Evolutionary conservation across 768 basidiomycete species (phyloP), one percentile per base, ranked within the genome.

Genomic region (Kwoniella pini): DNA sequence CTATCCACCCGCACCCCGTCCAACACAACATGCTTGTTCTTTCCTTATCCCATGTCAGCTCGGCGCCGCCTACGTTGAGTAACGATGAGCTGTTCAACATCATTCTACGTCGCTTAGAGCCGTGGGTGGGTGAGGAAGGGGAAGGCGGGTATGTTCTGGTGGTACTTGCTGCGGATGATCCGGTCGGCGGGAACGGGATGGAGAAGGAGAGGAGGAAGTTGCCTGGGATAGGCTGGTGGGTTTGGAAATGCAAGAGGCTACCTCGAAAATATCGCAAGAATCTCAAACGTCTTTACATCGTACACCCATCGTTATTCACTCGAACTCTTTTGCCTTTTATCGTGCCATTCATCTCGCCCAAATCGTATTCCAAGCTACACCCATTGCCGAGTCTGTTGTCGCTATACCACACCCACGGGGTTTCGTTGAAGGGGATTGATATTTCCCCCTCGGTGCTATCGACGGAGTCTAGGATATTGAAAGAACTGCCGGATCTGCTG

Each of bases 251-350:
- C 50, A 62, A 60, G 43, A 38, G 63, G 40, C 62, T 69, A 38
- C 67, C 61, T n/a, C 36, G 57, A 26, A 70, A 64, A 36, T 36
- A 36, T 36, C 33, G 33, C 33, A 36, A 36, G 33, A 36, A 36
- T 36, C 33, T 36, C 33, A 36, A 36, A 36, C 33, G 33, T 15
- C 33, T 36, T 68, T 74, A 74, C 49, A 69, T 74, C 46, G 65
- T 74, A 2, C 70, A 68, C 42, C 70, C 72, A 0, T 69, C 72
- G 15, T 33, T 60, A 1, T 69, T 71, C 57, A 74, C 72, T 1
- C 42, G 59, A 30, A 66, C 66, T 6, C 46, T 71, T 7, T 39
- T 71, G 2, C 58, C 67, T 1, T 43, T 71, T 42, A 36, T 74
- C 26, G 42, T 68, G 1, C 72, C 72, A 1, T 65, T 74, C 38